Evolutionary conservation across 805 yeast genomes (phyloP).

Genomic region (Metschnikowia borealis): DNA sequence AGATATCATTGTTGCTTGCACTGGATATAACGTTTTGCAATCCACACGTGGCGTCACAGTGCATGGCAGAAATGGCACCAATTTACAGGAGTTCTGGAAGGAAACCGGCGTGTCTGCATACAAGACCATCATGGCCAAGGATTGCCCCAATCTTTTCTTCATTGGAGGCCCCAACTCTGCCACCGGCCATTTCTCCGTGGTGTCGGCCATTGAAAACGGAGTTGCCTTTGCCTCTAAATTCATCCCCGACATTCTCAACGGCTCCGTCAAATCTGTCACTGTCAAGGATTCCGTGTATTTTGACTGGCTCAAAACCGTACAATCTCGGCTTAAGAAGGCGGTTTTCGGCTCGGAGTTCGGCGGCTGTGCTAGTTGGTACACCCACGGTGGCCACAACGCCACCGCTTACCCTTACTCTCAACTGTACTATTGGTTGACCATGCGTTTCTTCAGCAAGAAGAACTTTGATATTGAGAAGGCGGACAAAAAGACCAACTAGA

Average conservation of each 20-base stretch:
- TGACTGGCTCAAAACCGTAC: conserved; percentile 30
- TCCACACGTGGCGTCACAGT: conserved; percentile 18
- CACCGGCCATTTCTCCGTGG: conserved; percentile 41
- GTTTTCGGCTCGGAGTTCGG: conserved; percentile 39
- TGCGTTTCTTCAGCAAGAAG: conserved; percentile 9
- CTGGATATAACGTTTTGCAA: conserved; percentile 32
- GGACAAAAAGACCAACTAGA: conserved; percentile 6
- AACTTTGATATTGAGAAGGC: conserved; percentile 13
- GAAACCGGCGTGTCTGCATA: conserved; percentile 33
- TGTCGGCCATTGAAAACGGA: conserved; percentile 35
- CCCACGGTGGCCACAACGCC: conserved; percentile 25
- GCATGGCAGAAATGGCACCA: conserved; percentile 25
- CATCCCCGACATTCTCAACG: conserved; percentile 25
- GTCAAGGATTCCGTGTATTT: conserved; percentile 33
- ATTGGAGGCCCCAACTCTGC: conserved; percentile 41
- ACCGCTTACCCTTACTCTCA: conserved; percentile 39
- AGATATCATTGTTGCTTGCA: conserved; percentile 41
- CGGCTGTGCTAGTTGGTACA: conserved; percentile 41
- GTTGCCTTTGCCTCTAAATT: conserved; percentile 22
- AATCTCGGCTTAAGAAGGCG: conserved; percentile 22
- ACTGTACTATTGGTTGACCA: conserved; percentile 23
- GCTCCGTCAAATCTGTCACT: conserved; percentile 24
- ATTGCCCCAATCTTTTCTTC: conserved; percentile 33
- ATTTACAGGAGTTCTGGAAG: conserved; percentile 25
- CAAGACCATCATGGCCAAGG: conserved; percentile 29